Conservation (phyloP, 2,329 filamentous ascomycete species). For the Ceratocystis variospora region DNA sequence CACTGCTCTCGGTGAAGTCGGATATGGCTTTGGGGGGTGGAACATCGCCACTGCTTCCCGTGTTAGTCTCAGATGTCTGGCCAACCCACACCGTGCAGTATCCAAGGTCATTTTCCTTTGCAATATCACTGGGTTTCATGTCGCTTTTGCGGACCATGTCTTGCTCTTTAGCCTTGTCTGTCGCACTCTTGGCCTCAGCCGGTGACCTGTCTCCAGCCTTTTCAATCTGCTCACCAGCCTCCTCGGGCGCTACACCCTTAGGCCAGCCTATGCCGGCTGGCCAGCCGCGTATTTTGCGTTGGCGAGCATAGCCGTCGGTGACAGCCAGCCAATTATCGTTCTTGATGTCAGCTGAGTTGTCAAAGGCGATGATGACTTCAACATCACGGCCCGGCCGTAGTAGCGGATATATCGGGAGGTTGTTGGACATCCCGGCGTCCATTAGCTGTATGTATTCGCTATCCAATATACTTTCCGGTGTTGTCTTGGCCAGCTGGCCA, state of each 20-base stretch:
- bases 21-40: slow-evolving; percentile 41
- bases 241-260: slow-evolving; percentile 27
- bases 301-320: slow-evolving; percentile 79
- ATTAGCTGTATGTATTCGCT: slow-evolving; percentile 66
- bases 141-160: slow-evolving; percentile 15
- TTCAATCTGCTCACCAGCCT: slow-evolving; percentile 34
- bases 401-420: slow-evolving; percentile 87
- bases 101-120: slow-evolving; percentile 45
- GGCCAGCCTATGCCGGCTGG: slow-evolving; percentile 93
- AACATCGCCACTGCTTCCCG: slow-evolving; percentile 27
- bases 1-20: slow-evolving; percentile 51
- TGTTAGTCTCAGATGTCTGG: slow-evolving; percentile 57
- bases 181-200: slow-evolving; percentile 49
- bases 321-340: slow-evolving; percentile 95
- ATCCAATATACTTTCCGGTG: slow-evolving; percentile 62
- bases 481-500: slow-evolving; percentile 56
- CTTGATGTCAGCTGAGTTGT: slow-evolving; percentile 83
- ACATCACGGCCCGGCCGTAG: slow-evolving; percentile 77
- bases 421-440: slow-evolving; percentile 98
- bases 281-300: slow-evolving; percentile 88
- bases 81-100: slow-evolving; percentile 97
- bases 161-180: slow-evolving; percentile 38
- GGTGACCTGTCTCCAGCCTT: slow-evolving; percentile 51
- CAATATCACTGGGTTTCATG: slow-evolving; percentile 1
- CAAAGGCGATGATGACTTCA: slow-evolving; percentile 83